phyloP scores from a whole-genome alignment of 1,139 yeast species.

The Taphrina wiesneri region DNA sequence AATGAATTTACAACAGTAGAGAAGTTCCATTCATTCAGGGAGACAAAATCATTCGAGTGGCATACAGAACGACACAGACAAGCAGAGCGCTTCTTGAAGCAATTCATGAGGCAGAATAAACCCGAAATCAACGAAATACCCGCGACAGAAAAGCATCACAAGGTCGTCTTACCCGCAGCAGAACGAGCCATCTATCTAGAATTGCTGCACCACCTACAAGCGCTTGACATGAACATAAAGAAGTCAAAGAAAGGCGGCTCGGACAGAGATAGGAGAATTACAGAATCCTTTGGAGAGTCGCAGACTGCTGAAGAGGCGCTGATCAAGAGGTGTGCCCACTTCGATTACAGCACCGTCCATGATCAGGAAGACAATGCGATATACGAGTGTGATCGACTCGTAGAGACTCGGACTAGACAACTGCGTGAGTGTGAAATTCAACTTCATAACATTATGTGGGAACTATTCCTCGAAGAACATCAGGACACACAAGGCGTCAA shows the following conservation, averaged over 20 bases:
- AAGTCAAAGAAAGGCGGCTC: neutral
- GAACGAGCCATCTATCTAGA: slow-evolving; percentile 36
- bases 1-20: slow-evolving; percentile 34
- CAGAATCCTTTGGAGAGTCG: slow-evolving; percentile 32
- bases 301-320: slow-evolving; percentile 35
- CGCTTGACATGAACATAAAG: slow-evolving; percentile 32
- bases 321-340: slow-evolving; percentile 35
- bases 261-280: slow-evolving; percentile 33
- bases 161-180: slow-evolving; percentile 30
- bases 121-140: slow-evolving; percentile 36
- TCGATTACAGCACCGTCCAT: slow-evolving; percentile 19
- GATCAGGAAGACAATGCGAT: slow-evolving; percentile 11
- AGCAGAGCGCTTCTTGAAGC: slow-evolving; percentile 32
- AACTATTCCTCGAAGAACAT: neutral
- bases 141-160: slow-evolving; percentile 10
- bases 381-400: slow-evolving; percentile 32
- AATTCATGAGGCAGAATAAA: slow-evolving; percentile 34
- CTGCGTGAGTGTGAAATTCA: slow-evolving; percentile 28
- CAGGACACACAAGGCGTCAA: neutral
- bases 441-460: neutral
- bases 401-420: slow-evolving; percentile 10
- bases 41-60: slow-evolving; percentile 32
- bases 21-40: slow-evolving; percentile 35
- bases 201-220: slow-evolving; percentile 31
- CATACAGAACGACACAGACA: slow-evolving; percentile 33